phyloP scores from a whole-genome alignment of 2,329 filamentous ascomycete genomes.

The Rhexocercosporidium sp. region DNA sequence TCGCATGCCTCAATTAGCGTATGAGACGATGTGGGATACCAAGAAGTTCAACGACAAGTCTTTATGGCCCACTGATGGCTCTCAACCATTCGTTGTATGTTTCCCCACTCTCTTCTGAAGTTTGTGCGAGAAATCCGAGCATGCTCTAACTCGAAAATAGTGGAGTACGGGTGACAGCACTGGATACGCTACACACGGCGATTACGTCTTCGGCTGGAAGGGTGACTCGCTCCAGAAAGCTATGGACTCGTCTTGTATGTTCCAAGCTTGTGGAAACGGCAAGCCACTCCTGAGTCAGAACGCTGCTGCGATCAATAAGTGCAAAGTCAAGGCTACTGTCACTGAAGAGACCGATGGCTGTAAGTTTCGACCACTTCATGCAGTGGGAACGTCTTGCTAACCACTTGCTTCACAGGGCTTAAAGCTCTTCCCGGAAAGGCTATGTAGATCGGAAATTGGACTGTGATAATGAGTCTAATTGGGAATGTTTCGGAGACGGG shows the following conservation, averaged over 20 bases:
- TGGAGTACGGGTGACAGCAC: constrained; percentile 40
- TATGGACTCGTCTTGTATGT: constrained; percentile 49
- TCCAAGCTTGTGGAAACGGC: constrained; percentile 21
- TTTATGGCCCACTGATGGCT: constrained; percentile 16
- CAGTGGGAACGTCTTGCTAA: neutral
- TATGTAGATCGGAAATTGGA: neutral
- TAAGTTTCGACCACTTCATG: neutral
- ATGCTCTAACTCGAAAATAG: neutral
- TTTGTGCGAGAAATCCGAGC: neutral
- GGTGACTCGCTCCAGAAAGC: constrained; percentile 53
- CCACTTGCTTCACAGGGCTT: neutral
- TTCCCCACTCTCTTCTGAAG: neutral
- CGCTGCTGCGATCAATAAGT: constrained; percentile 19
- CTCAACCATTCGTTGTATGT: constrained; percentile 17
- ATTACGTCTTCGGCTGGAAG: constrained; percentile 65
- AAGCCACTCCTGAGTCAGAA: constrained; percentile 21
- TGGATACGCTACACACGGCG: constrained; percentile 60
- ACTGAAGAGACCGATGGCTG: constrained; percentile 20
- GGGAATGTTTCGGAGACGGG: no score
- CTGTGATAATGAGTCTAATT: neutral
- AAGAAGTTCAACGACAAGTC: constrained; percentile 27
- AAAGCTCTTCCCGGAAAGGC: constrained; percentile 8
- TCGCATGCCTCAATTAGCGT: constrained; percentile 14
- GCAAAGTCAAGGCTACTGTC: constrained; percentile 18
- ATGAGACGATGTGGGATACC: constrained; percentile 20